Evolutionary conservation across 768 basidiomycete genomes (phyloP), one percentile per base, ranked within the genome.

Genomic region (Psilocybe cyanescens): DNA sequence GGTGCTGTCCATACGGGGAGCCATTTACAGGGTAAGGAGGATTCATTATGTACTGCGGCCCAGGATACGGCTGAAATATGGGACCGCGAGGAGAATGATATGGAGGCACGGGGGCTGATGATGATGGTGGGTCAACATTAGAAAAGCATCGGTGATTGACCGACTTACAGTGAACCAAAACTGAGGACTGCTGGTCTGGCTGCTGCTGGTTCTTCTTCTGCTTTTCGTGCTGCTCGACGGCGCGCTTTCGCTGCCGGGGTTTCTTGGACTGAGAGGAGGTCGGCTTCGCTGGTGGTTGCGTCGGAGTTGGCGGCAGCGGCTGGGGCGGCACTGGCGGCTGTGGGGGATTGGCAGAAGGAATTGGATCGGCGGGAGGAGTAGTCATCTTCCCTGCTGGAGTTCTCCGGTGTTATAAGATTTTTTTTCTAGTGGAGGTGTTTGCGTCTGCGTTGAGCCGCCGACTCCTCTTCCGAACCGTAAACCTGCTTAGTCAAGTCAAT

Each of bases 1-100:
- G 72, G 50, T 74, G 73, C 37, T 74, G 76, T 54, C 75, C 68
- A 59, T 77, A 79, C 17, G 79, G 76, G 9, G 87, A 80, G 61
- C 85, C 83, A 69, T 84, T 86, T 65, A 85, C 76, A 28, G 87
- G 82, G 67, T 90, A 92, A 61, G 83, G 75, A 56, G 86, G 86
- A 72, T 91, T 92, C 89, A 91, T 91, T 72, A 86, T 79, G 68
- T 83, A 86, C 8, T 83, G 77, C 28, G 79, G 79, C 37, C 77
- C 78, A 50, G 85, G 84, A 72, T 86, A 87, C 14, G 85, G 82
- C 67, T 83, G 85, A 63, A 83, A 80, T 60, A 84, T 71, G 71
- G 79, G 72, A 63, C 70, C 72, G 67, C 73, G 71, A 58, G 75
- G 68, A 30, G 76, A 63, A 52, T 74, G 66, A 67, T 72, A 75